phyloP scores from a whole-genome alignment of 306 rosid genomes.

The Glycyrrhiza uralensis region DNA sequence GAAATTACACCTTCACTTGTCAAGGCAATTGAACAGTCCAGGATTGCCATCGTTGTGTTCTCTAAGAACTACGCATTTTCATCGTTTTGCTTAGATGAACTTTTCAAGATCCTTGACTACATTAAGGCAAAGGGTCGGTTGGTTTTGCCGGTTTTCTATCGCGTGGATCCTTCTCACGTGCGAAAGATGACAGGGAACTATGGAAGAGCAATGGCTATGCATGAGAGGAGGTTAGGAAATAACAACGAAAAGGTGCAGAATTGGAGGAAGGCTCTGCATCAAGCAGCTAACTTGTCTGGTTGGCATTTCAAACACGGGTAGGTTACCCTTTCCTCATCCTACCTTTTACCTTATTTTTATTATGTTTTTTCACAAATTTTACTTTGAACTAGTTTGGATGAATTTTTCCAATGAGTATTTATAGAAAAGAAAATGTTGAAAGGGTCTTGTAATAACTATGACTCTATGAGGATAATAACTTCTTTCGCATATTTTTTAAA shows the following conservation, averaged over 20 bases:
- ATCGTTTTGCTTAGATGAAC: constrained; percentile 23
- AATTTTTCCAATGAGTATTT: no score
- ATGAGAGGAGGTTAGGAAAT: neutral
- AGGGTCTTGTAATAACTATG: no score
- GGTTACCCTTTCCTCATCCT: no score
- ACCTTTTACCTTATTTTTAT: no score
- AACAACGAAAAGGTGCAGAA: neutral
- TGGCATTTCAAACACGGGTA: neutral
- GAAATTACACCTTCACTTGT: neutral
- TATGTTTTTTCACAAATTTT: no score
- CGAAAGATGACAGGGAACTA: neutral
- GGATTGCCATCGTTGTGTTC: neutral
- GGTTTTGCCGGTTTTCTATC: neutral
- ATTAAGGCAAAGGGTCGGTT: neutral
- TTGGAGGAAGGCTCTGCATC: neutral
- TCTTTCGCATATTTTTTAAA: no score
- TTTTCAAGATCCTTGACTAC: neutral
- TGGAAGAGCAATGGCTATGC: neutral
- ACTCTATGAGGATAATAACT: no score
- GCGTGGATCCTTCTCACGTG: neutral
- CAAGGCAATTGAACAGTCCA: neutral
- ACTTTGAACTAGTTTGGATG: no score
- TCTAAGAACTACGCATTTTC: neutral
- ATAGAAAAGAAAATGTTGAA: no score
- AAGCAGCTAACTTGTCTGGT: neutral